phyloP scores from a whole-genome alignment of 2,329 filamentous ascomycete species.

The Amauroascus verrucosus region DNA sequence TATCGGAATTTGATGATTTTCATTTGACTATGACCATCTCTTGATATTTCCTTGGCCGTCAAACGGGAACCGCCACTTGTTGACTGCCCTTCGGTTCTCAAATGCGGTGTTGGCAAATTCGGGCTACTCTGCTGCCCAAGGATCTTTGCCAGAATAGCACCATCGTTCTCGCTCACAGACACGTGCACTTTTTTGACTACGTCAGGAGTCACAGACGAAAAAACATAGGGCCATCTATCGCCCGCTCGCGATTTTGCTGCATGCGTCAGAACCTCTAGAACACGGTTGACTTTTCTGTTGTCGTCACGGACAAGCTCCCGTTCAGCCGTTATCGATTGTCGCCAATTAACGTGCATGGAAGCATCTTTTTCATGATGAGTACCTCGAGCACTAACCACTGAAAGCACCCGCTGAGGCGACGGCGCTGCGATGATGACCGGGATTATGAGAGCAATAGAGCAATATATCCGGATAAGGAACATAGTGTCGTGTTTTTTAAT shows the following conservation, averaged over 20 bases:
- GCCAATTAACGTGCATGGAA: background rate
- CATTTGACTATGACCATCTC: background rate
- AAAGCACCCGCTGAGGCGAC: background rate
- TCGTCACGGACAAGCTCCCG: background rate
- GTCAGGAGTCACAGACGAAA: background rate
- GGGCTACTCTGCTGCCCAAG: background rate
- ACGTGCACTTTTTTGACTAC: background rate
- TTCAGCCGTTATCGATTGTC: background rate
- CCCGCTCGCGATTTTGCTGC: constrained; percentile 3
- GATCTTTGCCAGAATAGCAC: background rate
- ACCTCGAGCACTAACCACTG: background rate
- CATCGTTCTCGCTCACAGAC: background rate
- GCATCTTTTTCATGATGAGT: background rate
- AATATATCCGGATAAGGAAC: background rate
- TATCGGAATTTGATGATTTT: constrained; percentile 1
- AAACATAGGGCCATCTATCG: constrained; percentile 8
- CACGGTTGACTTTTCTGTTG: background rate
- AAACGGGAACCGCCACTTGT: background rate
- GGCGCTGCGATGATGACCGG: background rate
- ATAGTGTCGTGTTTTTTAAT: background rate
- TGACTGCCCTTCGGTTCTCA: background rate
- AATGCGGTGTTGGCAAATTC: background rate
- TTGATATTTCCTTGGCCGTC: background rate
- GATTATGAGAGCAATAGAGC: background rate
- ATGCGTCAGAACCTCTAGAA: background rate